Percentiles rank a stretch among this genome's conserved stretches.
Conservation (phyloP, 352 stramenopile genomes). For the Phytopythium cucurbitacearum region DNA sequence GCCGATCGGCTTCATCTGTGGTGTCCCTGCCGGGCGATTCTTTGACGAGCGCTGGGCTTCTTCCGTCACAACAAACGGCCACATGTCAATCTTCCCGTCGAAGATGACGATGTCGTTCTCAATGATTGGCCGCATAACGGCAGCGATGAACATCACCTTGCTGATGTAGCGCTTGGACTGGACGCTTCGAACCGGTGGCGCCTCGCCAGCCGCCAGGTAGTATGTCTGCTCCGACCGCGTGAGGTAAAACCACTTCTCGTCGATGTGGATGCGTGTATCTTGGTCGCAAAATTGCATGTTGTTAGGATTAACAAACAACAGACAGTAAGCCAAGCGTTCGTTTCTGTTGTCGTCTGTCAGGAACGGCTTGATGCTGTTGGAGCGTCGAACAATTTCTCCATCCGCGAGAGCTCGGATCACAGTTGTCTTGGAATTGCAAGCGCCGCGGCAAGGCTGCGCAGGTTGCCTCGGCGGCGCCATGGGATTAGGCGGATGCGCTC, state of each 20-base stretch:
- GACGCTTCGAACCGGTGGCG: conserved; percentile 1
- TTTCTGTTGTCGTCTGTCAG: conserved; percentile 10
- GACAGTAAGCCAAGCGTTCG: conserved; percentile 6
- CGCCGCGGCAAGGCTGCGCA: not conserved
- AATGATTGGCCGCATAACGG: conserved; percentile 7
- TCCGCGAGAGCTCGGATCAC: conserved; percentile 1
- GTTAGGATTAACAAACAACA: not conserved
- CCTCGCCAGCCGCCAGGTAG: conserved; percentile 12
- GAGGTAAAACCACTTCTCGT: conserved; percentile 29
- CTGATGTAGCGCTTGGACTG: conserved; percentile 21
- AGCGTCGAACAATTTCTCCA: conserved; percentile 2
- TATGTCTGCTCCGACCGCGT: conserved; percentile 7
- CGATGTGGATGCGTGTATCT: conserved; percentile 9
- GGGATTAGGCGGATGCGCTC: not conserved
- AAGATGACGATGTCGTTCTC: conserved; percentile 1
- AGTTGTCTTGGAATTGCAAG: conserved; percentile 1
- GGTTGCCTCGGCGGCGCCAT: not conserved
- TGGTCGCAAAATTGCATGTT: not conserved
- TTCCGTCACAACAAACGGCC: conserved; percentile 16
- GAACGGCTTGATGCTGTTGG: conserved; percentile 10
- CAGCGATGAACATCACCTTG: conserved; percentile 17
- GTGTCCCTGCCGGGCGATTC: conserved; percentile 11
- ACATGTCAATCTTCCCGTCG: conserved; percentile 11
- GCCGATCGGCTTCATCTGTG: conserved; percentile 15
- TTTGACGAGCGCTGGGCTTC: conserved; percentile 10